Conservation (phyloP, 139 green algal genomes). For the Coelastrella sp. region DNA sequence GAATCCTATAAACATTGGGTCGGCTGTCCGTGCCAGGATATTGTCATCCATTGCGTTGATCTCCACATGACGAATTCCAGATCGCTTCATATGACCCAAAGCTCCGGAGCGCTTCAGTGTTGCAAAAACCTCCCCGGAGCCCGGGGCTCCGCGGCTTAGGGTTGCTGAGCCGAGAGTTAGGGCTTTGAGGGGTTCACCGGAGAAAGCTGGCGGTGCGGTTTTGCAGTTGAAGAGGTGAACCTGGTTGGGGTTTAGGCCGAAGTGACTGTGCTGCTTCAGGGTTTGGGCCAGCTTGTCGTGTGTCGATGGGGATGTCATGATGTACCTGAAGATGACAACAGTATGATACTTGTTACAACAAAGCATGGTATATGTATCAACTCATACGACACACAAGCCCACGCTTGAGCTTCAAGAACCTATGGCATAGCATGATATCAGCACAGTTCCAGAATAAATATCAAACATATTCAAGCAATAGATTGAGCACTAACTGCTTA, state of each 20-base stretch:
- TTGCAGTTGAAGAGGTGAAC: slow-evolving; percentile 36
- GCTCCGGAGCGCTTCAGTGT: slow-evolving; percentile 44
- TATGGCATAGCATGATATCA: too few species aligned
- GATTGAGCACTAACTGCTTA: slow-evolving; percentile 49
- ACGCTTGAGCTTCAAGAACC: too few species aligned
- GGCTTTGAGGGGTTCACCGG: slow-evolving; percentile 9
- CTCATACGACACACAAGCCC: too few species aligned
- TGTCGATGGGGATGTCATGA: slow-evolving; percentile 88
- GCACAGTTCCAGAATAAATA: too few species aligned
- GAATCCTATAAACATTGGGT: slow-evolving; percentile 78
- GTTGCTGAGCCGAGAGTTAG: slow-evolving; percentile 8
- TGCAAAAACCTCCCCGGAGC: slow-evolving; percentile 17
- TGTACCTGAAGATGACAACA: too few species aligned
- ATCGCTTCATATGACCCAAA: slow-evolving; percentile 60
- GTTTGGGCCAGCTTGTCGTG: slow-evolving; percentile 53
- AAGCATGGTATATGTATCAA: too few species aligned
- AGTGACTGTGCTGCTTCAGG: slow-evolving; percentile 15
- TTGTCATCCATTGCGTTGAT: slow-evolving; percentile 78
- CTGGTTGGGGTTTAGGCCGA: slow-evolving; percentile 12
- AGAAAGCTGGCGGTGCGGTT: slow-evolving; percentile 25
- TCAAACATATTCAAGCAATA: not conserved
- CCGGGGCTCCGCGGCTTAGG: not conserved
- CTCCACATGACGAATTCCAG: slow-evolving; percentile 75
- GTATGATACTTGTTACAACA: too few species aligned
- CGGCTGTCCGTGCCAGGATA: slow-evolving; percentile 67